Conservation (phyloP, 192 early-diverging fungal genomes). For the Backusella circina region DNA sequence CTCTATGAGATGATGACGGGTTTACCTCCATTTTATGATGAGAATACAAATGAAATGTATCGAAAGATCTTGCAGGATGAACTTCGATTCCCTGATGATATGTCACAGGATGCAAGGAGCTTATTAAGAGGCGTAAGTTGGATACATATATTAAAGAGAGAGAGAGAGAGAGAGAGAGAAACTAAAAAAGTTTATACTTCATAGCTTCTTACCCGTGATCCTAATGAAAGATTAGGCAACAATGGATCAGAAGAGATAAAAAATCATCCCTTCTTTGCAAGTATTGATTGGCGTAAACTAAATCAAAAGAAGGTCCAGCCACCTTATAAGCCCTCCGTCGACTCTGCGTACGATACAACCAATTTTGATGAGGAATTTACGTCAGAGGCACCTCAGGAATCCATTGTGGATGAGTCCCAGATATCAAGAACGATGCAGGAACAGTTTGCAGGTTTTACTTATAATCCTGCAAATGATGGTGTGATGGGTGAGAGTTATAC, state of each 20-base stretch:
- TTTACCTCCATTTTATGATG: slow-evolving; percentile 91
- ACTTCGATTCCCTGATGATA: slow-evolving; percentile 76
- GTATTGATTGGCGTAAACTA: slow-evolving; percentile 88
- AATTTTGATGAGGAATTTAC: slow-evolving; percentile 99
- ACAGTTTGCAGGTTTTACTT: slow-evolving; percentile 96
- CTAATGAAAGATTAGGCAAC: slow-evolving; percentile 78
- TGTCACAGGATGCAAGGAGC: slow-evolving; percentile 59
- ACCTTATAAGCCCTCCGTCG: slow-evolving; percentile 90
- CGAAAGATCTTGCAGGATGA: slow-evolving; percentile 91
- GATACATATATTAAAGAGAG: slow-evolving; percentile 3
- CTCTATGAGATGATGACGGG: slow-evolving; percentile 90
- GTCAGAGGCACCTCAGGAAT: slow-evolving; percentile 88
- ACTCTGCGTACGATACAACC: slow-evolving; percentile 86
- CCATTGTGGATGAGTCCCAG: slow-evolving; percentile 74
- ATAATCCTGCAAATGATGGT: slow-evolving; percentile 70
- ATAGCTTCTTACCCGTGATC: slow-evolving; percentile 75
- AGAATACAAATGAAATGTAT: slow-evolving; percentile 95
- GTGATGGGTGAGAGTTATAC: slow-evolving; percentile 54
- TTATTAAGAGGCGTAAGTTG: slow-evolving; percentile 55
- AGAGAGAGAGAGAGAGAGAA: slow-evolving; percentile 2
- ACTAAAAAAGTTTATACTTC: not conserved
- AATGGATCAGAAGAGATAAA: slow-evolving; percentile 90
- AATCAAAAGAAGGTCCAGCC: slow-evolving; percentile 89
- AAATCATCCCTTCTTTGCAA: slow-evolving; percentile 89
- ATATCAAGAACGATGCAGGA: slow-evolving; percentile 88